Base-by-base conservation (phyloP, 2,329 filamentous ascomycete genomes). In the Ceratocystis alfenasii region DNA sequence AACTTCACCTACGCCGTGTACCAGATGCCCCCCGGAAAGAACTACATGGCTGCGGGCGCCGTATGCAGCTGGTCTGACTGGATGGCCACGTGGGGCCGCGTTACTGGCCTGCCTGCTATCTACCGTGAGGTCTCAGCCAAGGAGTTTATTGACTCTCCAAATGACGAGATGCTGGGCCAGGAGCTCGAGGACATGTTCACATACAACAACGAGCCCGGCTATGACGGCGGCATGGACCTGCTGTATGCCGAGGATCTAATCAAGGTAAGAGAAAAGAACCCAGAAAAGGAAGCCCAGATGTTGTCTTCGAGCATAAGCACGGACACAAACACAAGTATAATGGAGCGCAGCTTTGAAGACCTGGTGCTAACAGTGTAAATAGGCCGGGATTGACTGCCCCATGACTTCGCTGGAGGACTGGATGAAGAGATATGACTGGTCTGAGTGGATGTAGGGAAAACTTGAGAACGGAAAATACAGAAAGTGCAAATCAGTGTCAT, bases 11-110 rank as follows among this genome's bases (percentile, higher is more conserved):
- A 79, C 62, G 79, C 78, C 10, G 78, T 81, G 1, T 75, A 74
- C 59, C 76, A 80, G 68, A 79, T 81, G 77, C 76, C 78, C 0
- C 75, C 79, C 0, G 78, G 79, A 1, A 78, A 78, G 60, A 71
- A 72, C 1, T 81, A 81, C 69, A 79, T 82, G 75, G 79, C 79
- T 0, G 77, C 73, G 36, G 78, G 79, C 1, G 75, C 77, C 2
- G 74, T 71, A 3, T 78, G 76, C 70, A 79, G 73, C 36, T 81
- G 78, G 78, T 68, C 74, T 3, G 78, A 81, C 6, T 81, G 75
- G 69, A 75, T 79, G 7, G 69, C 73, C 20, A 71, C 75, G 0
- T 81, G 79, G 78, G 73, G 74, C 15, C 68, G 72, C 4, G 69
- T 75, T 2, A 77, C 73, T 1, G 74, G 74, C 0, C 69, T 74